A percentile compares a stretch with the other conserved stretches of the same genome.
Conservation (phyloP, 768 basidiomycete species). For the Podaxis pistillaris region DNA sequence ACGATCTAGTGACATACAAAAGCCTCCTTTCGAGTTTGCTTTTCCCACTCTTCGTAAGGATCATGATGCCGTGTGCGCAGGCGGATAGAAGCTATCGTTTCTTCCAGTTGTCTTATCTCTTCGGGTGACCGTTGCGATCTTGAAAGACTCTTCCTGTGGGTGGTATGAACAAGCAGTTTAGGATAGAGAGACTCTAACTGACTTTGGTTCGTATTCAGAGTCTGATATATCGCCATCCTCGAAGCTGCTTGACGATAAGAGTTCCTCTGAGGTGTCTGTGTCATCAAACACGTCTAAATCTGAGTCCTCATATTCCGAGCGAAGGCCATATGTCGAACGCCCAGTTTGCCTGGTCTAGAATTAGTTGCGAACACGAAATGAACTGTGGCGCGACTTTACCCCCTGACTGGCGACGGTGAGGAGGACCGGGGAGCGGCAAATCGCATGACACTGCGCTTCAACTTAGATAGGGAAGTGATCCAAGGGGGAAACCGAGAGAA, state of each 20-base stretch:
- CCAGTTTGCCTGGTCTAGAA: conserved; percentile 24
- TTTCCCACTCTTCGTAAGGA: conserved; percentile 59
- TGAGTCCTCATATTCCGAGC: conserved; percentile 44
- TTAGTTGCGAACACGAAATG: conserved; percentile 5
- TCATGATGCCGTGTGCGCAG: conserved; percentile 50
- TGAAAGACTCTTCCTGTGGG: conserved; percentile 21
- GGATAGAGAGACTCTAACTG: conserved; percentile 21
- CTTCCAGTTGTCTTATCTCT: conserved; percentile 44
- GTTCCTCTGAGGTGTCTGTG: conserved; percentile 21
- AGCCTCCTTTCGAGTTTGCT: conserved; percentile 47
- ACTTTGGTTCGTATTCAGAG: conserved; percentile 23
- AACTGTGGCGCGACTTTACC: conserved; percentile 23
- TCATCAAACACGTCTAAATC: conserved; percentile 22
- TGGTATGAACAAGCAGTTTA: conserved; percentile 17
- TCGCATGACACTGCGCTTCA: conserved; percentile 35
- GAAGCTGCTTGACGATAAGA: conserved; percentile 18
- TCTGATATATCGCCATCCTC: conserved; percentile 30
- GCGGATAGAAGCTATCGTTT: conserved; percentile 51
- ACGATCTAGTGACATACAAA: conserved; percentile 37
- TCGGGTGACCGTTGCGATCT: conserved; percentile 30
- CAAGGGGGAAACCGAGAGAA: neutral
- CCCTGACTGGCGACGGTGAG: conserved; percentile 47
- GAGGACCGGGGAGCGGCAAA: conserved; percentile 53
- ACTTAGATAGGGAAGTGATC: neutral
- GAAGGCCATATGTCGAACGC: conserved; percentile 53